Evolutionary conservation across 2,329 filamentous ascomycete genomes (phyloP), one percentile per base, ranked within the genome.

Genomic region (Colletotrichum kahawae): DNA sequence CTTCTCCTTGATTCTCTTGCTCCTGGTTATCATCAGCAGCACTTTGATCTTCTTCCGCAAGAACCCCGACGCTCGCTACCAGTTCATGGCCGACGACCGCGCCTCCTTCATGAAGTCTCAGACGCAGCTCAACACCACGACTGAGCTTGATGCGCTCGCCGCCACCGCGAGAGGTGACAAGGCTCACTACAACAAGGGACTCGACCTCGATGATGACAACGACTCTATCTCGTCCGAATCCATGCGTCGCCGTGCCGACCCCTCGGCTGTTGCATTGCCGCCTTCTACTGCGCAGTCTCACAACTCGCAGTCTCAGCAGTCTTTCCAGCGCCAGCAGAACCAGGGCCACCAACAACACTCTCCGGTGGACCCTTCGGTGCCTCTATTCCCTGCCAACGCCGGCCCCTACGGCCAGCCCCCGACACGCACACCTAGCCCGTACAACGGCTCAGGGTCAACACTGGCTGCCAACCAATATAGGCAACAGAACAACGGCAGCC

Each of bases 61-160:
- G 90, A 97, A 98, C 86, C 96, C 96, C 27, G 96, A 98, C 82
- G 95, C 94, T 56, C 93, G 96, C 76, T 98, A 98, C 85, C 95
- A 98, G 85, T 95, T 95, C 80, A 98, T 98, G 96, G 94, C 94
- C 70, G 96, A 98, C 81, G 96, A 98, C 84, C 93, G 96, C 80
- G 95, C 95, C 67, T 98, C 96, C 12, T 98, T 98, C 87, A 98
- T 98, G 92, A 98, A 98, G 88, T 98, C 95, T 16, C 94, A 97
- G 84, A 94, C 94, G 7, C 93, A 96, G 81, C 88, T 98, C 69
- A 91, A 85, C 60, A 86, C 89, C 18, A 95, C 93, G 6, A 98
- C 95, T 9, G 96, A 98, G 85, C 90, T 98, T 66, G 95, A 98
- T 83, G 96, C 96, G 10, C 88, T 98, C 72, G 96, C 95, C 78